These are phyloP conservation scores for Astragalus membranaceus DNA, from an alignment of 306 rosid genomes.

Conservation along the genomic window DNA sequence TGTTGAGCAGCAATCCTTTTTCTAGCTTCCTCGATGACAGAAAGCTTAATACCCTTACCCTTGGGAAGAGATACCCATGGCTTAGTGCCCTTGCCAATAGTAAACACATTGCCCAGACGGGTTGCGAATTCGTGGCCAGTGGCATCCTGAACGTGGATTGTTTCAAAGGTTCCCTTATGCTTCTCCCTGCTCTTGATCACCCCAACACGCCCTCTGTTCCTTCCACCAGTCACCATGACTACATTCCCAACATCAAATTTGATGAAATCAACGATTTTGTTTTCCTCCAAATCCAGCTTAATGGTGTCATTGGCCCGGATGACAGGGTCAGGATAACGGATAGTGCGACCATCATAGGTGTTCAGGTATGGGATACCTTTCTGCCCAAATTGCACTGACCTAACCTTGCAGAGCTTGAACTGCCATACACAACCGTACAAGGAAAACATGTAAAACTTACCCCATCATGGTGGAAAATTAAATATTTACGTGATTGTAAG, in stretches of 20 bases:
- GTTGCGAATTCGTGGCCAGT: constrained; percentile 74
- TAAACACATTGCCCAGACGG: constrained; percentile 65
- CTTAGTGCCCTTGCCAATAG: constrained; percentile 63
- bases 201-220: constrained; percentile 78
- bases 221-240: constrained; percentile 78
- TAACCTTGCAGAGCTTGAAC: constrained; percentile 80
- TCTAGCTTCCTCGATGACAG: constrained; percentile 74
- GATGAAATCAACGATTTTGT: constrained; percentile 62
- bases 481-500: too few relatives aligned
- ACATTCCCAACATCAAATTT: constrained; percentile 77
- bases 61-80: constrained; percentile 68
- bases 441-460: background rate
- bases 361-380: constrained; percentile 74
- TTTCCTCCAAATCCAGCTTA: constrained; percentile 63
- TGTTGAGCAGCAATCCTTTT: constrained; percentile 62
- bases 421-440: constrained; percentile 19
- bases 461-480: too few relatives aligned
- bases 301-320: constrained; percentile 79
- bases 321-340: constrained; percentile 84
- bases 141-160: constrained; percentile 72
- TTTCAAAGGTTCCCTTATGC: constrained; percentile 81
- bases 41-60: constrained; percentile 81
- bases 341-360: constrained; percentile 82
- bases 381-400: constrained; percentile 78
- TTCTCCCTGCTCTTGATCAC: constrained; percentile 78